Base-by-base conservation (phyloP, 1,139 yeast genomes). In the Yamadazyma buinensis region DNA sequence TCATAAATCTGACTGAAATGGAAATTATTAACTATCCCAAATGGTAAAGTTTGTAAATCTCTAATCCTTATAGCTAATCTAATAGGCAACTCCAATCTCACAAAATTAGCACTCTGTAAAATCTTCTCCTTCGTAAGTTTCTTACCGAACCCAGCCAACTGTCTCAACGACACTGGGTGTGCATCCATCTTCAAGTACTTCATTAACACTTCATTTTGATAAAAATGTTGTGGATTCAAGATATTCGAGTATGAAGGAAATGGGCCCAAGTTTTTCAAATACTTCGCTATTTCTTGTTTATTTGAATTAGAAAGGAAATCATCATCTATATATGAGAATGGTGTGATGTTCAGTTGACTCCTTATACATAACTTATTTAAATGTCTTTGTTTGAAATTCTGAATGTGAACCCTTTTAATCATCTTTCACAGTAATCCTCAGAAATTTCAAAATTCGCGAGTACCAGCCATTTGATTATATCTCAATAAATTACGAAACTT, bases 1-100 rank as follows among this genome's bases (percentile, higher is more conserved):
- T 90, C 95, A 55, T 90, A 90, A 20, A 88, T 92, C 47, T 82
- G 86, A 14, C 85, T 82, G 48, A 90, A 67, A 58, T 90, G 96
- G 52, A 77, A 82, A 56, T 90, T 90, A 54, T 85, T 82, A 24
- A 86, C 84, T 11, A 88, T 84, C 9, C 84, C 82, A 61, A 81
- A 90, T 3, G 97, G 96, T 38, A 90, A 59, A 4, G 71, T 68
- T 55, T 92, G 97, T 56, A 92, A 67, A 40, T 85, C 92, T 46
- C 83, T 61, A 27, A 90, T 73, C 36, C 94, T 74, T 57, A 85
- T 75, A 2, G 96, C 92, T 41, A 90, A 70, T 45, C 98, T 64
- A 19, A 84, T 80, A 2, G 95, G 92, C 26, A 92, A 63, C 55
- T 90, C 97, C 28, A 83, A 67, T 31, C 95, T 67, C 1, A 88